Evolutionary conservation across 495 filamentous ascomycete species (phyloP).

Genomic region (Patellaria atrata): DNA sequence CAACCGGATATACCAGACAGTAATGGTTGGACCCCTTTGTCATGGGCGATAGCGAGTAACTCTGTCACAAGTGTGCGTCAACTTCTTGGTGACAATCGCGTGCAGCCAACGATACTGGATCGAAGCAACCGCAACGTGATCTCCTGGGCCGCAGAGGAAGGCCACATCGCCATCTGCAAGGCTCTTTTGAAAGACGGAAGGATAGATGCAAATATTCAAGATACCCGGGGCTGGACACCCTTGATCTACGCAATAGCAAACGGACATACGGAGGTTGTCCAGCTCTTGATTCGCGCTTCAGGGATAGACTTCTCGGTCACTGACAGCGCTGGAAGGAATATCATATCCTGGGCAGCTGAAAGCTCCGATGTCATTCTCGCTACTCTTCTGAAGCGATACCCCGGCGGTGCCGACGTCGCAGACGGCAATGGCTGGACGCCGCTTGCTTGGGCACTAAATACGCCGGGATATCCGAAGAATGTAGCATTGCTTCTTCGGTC

Average conservation of each 20-base stretch:
- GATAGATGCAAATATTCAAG: conserved; percentile 8
- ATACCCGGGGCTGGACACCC: conserved; percentile 4
- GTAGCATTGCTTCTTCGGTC: conserved; percentile 8
- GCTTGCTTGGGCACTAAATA: conserved; percentile 8
- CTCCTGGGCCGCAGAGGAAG: conserved; percentile 12
- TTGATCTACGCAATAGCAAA: conserved; percentile 6
- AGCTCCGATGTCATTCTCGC: too few relatives aligned
- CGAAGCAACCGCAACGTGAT: conserved; percentile 4
- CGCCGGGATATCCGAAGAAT: conserved; percentile 1
- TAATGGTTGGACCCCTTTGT: conserved; percentile 7
- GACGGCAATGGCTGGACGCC: conserved; percentile 11
- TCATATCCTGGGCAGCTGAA: conserved; percentile 8
- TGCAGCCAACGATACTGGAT: too few relatives aligned
- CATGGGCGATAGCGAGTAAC: conserved; percentile 9
- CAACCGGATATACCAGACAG: conserved; percentile 3
- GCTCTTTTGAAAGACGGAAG: not conserved
- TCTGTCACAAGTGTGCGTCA: conserved; percentile 2
- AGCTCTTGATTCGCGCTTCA: conserved; percentile 1
- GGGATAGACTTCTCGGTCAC: conserved; percentile 4
- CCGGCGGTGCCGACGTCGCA: conserved; percentile 4
- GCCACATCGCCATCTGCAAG: not conserved
- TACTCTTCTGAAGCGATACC: conserved; percentile 4
- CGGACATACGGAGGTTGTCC: conserved; percentile 5
- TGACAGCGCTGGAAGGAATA: conserved; percentile 6
- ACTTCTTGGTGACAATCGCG: conserved; percentile 9